phyloP scores from a whole-genome alignment of 495 filamentous ascomycete genomes.

The Penicillium herquei region DNA sequence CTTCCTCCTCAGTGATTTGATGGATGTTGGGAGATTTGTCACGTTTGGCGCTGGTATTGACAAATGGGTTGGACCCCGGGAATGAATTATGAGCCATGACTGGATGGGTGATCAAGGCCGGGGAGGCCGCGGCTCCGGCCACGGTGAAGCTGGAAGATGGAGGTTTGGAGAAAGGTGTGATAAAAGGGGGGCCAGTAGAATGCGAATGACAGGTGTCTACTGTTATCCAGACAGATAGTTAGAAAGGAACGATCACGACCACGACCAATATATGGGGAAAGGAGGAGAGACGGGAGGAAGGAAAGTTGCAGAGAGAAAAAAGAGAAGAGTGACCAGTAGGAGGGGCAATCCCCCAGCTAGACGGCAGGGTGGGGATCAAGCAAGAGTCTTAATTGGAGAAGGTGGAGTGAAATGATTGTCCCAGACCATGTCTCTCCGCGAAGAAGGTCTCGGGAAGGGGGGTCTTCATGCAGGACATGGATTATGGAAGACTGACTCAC shows the following conservation, averaged over 20 bases:
- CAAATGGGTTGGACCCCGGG: conserved; percentile 57
- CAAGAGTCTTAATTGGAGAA: conserved; percentile 8
- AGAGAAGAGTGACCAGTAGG: conserved; percentile 2
- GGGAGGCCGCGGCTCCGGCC: conserved; percentile 35
- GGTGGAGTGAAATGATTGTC: neutral
- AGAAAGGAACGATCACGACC: neutral
- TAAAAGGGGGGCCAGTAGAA: neutral
- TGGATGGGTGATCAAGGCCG: conserved; percentile 25
- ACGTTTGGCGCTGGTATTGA: conserved; percentile 33
- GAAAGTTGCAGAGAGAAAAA: conserved; percentile 1
- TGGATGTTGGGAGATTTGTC: conserved; percentile 39
- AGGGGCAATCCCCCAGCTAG: conserved; percentile 10
- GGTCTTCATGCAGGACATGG: neutral
- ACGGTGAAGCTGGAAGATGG: conserved; percentile 21
- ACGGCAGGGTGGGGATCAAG: conserved; percentile 1
- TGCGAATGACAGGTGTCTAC: no score
- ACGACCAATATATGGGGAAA: neutral
- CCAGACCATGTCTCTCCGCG: neutral
- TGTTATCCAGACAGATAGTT: neutral
- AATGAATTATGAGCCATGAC: conserved; percentile 55
- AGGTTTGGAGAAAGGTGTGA: conserved; percentile 9
- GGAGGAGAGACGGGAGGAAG: neutral
- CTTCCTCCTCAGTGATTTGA: conserved; percentile 59
- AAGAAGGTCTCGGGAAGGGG: conserved; percentile 4
- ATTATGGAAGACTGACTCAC: conserved; percentile 3